phyloP scores from a whole-genome alignment of 345 rosid genomes.

The Citrus glauca region DNA sequence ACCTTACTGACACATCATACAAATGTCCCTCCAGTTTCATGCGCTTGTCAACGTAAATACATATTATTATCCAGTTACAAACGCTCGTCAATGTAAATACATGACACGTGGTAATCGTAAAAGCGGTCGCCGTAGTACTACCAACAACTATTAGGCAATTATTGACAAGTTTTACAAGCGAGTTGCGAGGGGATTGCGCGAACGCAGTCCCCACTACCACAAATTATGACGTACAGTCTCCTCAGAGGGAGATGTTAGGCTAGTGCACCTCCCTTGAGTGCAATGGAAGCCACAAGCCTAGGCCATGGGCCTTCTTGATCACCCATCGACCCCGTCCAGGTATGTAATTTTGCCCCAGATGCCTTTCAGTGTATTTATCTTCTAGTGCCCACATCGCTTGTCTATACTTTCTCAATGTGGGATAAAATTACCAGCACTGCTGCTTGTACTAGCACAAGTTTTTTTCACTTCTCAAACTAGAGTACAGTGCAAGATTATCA shows the following conservation, averaged over 20 bases:
- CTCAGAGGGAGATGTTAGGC: slow-evolving; percentile 20
- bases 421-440: background rate
- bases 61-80: too few relatives aligned
- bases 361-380: background rate
- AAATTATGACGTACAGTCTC: slow-evolving; percentile 29
- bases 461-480: too few relatives aligned
- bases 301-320: slow-evolving; percentile 25
- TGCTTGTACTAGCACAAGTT: background rate
- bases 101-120: too few relatives aligned
- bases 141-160: too few relatives aligned
- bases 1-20: too few relatives aligned
- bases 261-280: slow-evolving; percentile 12
- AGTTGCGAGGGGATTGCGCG: slow-evolving; percentile 23
- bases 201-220: slow-evolving; percentile 26
- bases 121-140: too few relatives aligned
- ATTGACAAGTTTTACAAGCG: background rate
- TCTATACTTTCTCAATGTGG: background rate
- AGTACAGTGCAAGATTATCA: background rate
- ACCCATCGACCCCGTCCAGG: slow-evolving; percentile 34
- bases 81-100: too few relatives aligned
- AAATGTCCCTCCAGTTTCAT: too few relatives aligned
- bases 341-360: background rate
- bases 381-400: background rate
- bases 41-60: too few relatives aligned
- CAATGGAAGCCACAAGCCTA: slow-evolving; percentile 22